Conservation (phyloP, 1,284 basidiomycete genomes). For the Meira miltonrushii region DNA sequence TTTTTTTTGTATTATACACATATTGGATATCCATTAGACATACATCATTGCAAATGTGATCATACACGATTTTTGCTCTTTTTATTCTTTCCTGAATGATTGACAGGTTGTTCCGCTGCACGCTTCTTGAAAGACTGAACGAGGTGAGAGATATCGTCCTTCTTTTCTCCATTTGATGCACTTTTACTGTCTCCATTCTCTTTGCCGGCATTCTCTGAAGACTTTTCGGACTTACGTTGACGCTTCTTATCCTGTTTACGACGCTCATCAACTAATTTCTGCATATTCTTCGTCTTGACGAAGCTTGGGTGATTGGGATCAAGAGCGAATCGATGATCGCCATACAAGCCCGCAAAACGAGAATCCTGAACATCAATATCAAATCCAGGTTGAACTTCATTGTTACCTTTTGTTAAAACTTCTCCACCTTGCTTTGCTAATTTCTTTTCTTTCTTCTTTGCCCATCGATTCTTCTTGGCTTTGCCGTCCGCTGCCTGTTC, state of each 20-base stretch:
- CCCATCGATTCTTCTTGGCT: slow-evolving; percentile 55
- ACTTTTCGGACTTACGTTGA: no score
- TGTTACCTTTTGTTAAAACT: slow-evolving; percentile 50
- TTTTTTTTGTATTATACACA: not conserved
- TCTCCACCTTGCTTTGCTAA: slow-evolving; percentile 24
- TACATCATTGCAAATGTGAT: no score
- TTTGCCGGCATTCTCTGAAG: no score
- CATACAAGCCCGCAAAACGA: slow-evolving; percentile 79
- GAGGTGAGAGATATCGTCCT: not conserved
- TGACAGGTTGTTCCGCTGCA: not conserved
- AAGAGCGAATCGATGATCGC: slow-evolving; percentile 87
- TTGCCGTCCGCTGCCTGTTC: slow-evolving; percentile 63
- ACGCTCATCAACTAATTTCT: slow-evolving; percentile 40
- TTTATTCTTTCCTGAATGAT: not conserved
- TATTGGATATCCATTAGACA: not conserved
- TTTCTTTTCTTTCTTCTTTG: slow-evolving; percentile 32
- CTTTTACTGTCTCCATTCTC: not conserved
- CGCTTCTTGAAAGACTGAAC: slow-evolving; percentile 8
- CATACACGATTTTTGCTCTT: not conserved
- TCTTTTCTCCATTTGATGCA: not conserved
- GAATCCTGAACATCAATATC: slow-evolving; percentile 78
- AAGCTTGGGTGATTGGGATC: slow-evolving; percentile 80
- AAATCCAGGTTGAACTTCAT: slow-evolving; percentile 58
- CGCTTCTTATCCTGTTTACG: slow-evolving; percentile 15
- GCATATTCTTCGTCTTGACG: slow-evolving; percentile 48